A percentile compares a stretch with the other conserved stretches of the same genome.
These are phyloP conservation scores for Euphorbia schlechtendalii DNA, from an alignment of 441 rosid species.

Conservation along the genomic window DNA sequence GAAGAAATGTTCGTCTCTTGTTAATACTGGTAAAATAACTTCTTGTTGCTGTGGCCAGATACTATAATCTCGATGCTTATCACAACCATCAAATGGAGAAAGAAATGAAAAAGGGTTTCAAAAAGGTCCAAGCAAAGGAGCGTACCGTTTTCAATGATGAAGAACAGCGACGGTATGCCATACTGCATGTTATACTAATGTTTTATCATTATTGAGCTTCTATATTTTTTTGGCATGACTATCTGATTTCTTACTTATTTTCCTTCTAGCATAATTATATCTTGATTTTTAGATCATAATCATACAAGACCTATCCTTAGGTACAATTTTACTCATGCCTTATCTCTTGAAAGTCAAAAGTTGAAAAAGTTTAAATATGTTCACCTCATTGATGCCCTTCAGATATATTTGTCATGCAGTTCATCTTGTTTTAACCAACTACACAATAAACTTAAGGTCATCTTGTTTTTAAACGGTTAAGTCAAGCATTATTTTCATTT, in stretches of 20 bases:
- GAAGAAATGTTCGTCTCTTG: not conserved
- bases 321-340: not conserved
- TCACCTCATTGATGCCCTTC: not conserved
- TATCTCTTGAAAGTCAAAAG: not conserved
- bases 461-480: not conserved
- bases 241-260: not conserved
- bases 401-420: not conserved
- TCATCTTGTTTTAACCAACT: too few relatives aligned
- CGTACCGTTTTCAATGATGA: conserved; percentile 91
- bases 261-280: not conserved
- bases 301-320: not conserved
- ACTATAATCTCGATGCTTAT: conserved; percentile 83
- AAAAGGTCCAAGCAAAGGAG: conserved; percentile 50
- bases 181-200: not conserved
- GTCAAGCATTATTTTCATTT: not conserved
- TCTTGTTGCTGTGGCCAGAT: conserved; percentile 39
- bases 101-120: conserved; percentile 57
- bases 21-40: not conserved
- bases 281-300: not conserved
- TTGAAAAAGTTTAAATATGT: not conserved
- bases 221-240: not conserved
- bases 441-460: not conserved
- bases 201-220: not conserved
- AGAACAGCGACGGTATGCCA: conserved; percentile 76
- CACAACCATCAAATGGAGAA: conserved; percentile 62